Conservation (phyloP, 768 basidiomycete genomes). For the Infundibulicybe gibba region DNA sequence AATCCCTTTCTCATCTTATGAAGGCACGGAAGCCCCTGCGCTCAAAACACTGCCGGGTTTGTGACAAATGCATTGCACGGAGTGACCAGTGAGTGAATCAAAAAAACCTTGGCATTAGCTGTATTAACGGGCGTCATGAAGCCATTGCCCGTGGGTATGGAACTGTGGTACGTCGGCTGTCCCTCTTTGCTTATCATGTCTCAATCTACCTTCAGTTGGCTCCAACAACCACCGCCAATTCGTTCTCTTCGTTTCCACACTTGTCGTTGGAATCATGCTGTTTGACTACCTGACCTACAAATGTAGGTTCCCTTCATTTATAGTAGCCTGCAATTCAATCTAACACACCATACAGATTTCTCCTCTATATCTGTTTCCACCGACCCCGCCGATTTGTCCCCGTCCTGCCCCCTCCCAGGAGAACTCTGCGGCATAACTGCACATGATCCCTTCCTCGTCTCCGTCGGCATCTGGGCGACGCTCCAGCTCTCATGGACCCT, state of each 20-base stretch:
- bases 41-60: slow-evolving; percentile 93
- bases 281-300: slow-evolving; percentile 85
- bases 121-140: slow-evolving; percentile 22
- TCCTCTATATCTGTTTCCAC: slow-evolving; percentile 35
- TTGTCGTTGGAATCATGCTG: slow-evolving; percentile 74
- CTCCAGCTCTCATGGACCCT: slow-evolving; percentile 95
- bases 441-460: slow-evolving; percentile 80
- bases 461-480: slow-evolving; percentile 81
- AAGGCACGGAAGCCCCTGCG: slow-evolving; percentile 87
- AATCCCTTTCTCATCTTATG: not conserved
- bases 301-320: slow-evolving; percentile 52
- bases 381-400: slow-evolving; percentile 37
- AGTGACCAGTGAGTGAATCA: slow-evolving; percentile 80
- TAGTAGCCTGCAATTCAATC: not conserved
- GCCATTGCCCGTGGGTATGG: slow-evolving; percentile 99
- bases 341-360: slow-evolving; percentile 43
- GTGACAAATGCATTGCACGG: slow-evolving; percentile 84
- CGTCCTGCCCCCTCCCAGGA: slow-evolving; percentile 65
- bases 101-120: not conserved
- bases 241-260: slow-evolving; percentile 82
- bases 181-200: not conserved
- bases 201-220: slow-evolving; percentile 54
- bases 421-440: slow-evolving; percentile 69
- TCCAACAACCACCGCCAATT: slow-evolving; percentile 95
- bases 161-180: slow-evolving; percentile 77